Percentiles rank a stretch among this genome's conserved stretches.
phyloP scores from a whole-genome alignment of 2,329 filamentous ascomycete species.

The Monilinia fructigena region DNA sequence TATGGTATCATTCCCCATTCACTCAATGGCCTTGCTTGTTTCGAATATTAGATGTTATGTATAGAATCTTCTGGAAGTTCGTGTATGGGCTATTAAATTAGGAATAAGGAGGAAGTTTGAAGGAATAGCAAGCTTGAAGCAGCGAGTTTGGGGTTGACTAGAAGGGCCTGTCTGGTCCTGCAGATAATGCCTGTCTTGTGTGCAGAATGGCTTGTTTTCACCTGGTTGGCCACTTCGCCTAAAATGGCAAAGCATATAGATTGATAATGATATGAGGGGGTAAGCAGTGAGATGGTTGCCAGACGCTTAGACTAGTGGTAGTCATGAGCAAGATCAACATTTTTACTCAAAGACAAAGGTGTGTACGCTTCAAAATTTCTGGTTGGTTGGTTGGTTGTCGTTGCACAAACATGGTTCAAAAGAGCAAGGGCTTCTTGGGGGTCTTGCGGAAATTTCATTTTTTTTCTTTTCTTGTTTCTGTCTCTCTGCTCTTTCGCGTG shows the following conservation, averaged over 20 bases:
- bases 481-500: background rate
- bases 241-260: background rate
- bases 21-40: conserved; percentile 16
- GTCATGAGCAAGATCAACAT: conserved; percentile 15
- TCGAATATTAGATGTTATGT: conserved; percentile 14
- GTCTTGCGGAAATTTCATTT: conserved; percentile 7
- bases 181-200: conserved; percentile 25
- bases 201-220: conserved; percentile 28
- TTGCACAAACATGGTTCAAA: background rate
- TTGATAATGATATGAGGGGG: background rate
- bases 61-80: conserved; percentile 3
- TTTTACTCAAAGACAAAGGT: background rate
- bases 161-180: conserved; percentile 29
- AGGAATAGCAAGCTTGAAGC: conserved; percentile 29
- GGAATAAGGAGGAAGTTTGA: conserved; percentile 27
- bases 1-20: conserved; percentile 26
- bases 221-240: conserved; percentile 19
- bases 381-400: background rate
- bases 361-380: conserved; percentile 6
- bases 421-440: conserved; percentile 7
- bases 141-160: conserved; percentile 24
- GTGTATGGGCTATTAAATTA: conserved; percentile 13
- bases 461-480: background rate
- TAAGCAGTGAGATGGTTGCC: background rate
- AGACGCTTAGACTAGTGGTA: conserved; percentile 13